Percentiles rank a stretch among this genome's conserved stretches.
Evolutionary conservation across 2,329 filamentous ascomycete genomes (phyloP).

Genomic region (Aspergillus vadensis): DNA sequence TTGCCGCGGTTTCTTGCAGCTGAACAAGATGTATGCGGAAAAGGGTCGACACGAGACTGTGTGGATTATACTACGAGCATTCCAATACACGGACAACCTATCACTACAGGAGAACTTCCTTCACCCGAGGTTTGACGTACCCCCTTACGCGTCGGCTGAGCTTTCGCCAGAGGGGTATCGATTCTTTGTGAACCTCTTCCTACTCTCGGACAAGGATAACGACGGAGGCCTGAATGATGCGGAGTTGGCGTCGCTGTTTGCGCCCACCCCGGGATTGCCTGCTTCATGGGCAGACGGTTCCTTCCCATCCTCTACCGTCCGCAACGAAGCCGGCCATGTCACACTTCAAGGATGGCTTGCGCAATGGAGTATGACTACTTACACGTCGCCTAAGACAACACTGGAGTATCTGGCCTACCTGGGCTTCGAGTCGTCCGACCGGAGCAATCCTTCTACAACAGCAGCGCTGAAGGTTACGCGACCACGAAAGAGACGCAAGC

Average conservation of each 20-base stretch:
- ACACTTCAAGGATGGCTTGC: constrained; percentile 97
- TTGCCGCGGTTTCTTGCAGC: constrained; percentile 76
- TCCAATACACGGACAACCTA: constrained; percentile 93
- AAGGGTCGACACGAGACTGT: constrained; percentile 98
- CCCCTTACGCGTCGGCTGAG: constrained; percentile 88
- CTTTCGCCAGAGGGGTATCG: constrained; percentile 91
- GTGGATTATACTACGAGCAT: constrained; percentile 93
- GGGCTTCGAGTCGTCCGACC: constrained; percentile 80
- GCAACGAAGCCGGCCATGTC: constrained; percentile 92
- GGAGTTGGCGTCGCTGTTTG: constrained; percentile 84
- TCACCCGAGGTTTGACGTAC: constrained; percentile 91
- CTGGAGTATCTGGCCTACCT: constrained; percentile 95
- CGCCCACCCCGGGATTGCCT: constrained; percentile 87
- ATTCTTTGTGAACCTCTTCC: constrained; percentile 95
- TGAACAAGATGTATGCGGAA: constrained; percentile 96
- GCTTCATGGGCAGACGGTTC: constrained; percentile 82
- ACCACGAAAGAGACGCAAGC: constrained; percentile 78
- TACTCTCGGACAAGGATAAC: constrained; percentile 95
- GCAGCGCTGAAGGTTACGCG: constrained; percentile 91
- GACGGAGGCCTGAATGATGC: constrained; percentile 88
- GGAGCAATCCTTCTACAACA: constrained; percentile 72
- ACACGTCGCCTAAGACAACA: constrained; percentile 91
- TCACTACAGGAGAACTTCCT: constrained; percentile 89
- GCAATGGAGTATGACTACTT: constrained; percentile 99
- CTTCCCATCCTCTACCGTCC: constrained; percentile 91